Evolutionary conservation across 2,329 filamentous ascomycete genomes (phyloP).

Genomic region (Beauveria scarabaeidicola): DNA sequence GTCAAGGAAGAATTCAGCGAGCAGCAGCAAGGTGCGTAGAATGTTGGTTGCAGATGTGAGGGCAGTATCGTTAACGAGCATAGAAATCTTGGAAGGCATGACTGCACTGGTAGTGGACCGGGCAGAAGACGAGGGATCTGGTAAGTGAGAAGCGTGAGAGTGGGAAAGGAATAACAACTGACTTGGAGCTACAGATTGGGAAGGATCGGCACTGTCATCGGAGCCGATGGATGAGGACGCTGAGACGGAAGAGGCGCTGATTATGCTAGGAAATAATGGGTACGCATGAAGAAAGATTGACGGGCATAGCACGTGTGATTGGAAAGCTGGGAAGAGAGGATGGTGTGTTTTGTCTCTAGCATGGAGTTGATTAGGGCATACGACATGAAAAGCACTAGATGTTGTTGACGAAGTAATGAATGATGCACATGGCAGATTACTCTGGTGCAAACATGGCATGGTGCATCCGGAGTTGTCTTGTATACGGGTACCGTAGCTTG

Average conservation of each 20-base stretch:
- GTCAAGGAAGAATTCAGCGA: conserved; percentile 21
- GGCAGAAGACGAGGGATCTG: conserved; percentile 50
- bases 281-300: neutral
- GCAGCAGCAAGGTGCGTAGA: conserved; percentile 21
- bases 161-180: neutral
- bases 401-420: conserved; percentile 2
- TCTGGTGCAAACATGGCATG: too few relatives aligned
- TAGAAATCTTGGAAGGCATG: conserved; percentile 40
- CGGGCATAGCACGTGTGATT: neutral
- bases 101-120: conserved; percentile 47
- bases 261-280: neutral
- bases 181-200: conserved; percentile 38
- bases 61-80: neutral
- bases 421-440: neutral
- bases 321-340: neutral
- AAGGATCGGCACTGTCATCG: conserved; percentile 45
- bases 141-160: conserved; percentile 33
- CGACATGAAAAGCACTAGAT: neutral
- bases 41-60: too few relatives aligned
- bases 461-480: neutral
- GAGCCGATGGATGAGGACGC: conserved; percentile 37
- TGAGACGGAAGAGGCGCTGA: neutral
- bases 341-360: neutral
- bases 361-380: neutral
- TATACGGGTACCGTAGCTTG: too few relatives aligned